phyloP scores from a whole-genome alignment of 2,329 filamentous ascomycete species.

The Cladophialophora carrionii region DNA sequence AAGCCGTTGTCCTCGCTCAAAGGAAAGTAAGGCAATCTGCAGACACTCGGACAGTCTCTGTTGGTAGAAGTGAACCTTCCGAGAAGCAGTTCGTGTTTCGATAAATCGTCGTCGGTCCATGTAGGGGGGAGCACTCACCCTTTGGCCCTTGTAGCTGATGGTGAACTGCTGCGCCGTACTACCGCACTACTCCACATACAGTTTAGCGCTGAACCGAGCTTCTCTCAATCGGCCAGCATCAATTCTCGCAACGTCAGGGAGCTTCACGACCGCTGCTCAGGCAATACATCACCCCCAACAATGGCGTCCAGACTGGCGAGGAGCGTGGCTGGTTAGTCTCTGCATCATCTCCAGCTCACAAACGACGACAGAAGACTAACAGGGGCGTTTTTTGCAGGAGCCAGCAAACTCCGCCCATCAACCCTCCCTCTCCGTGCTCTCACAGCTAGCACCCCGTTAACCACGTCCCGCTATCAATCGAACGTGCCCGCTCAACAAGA shows the following conservation, averaged over 20 bases:
- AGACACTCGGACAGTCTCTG: no score
- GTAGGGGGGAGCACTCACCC: neutral
- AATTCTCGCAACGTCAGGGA: conserved; percentile 24
- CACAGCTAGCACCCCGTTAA: conserved; percentile 67
- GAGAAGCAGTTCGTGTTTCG: neutral
- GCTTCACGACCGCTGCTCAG: conserved; percentile 15
- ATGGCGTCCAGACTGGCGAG: conserved; percentile 98
- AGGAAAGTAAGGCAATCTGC: no score
- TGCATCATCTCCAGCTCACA: conserved; percentile 37
- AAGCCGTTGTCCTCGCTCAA: no score
- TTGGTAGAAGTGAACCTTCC: no score
- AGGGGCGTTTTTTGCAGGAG: conserved; percentile 63
- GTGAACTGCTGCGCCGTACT: neutral
- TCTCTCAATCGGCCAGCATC: conserved; percentile 14
- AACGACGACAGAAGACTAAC: conserved; percentile 31
- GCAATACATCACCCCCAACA: conserved; percentile 51
- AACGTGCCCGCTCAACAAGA: conserved; percentile 82
- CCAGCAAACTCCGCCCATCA: conserved; percentile 80
- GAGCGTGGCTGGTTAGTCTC: conserved; percentile 84
- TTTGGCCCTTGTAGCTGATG: neutral
- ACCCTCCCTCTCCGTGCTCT: conserved; percentile 60
- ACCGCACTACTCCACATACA: neutral
- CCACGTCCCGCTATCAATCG: conserved; percentile 68
- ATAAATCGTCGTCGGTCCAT: neutral
- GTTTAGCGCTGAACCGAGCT: conserved; percentile 10